Base-by-base conservation (phyloP, 2,329 filamentous ascomycete genomes). In the Cercospora citrullina region DNA sequence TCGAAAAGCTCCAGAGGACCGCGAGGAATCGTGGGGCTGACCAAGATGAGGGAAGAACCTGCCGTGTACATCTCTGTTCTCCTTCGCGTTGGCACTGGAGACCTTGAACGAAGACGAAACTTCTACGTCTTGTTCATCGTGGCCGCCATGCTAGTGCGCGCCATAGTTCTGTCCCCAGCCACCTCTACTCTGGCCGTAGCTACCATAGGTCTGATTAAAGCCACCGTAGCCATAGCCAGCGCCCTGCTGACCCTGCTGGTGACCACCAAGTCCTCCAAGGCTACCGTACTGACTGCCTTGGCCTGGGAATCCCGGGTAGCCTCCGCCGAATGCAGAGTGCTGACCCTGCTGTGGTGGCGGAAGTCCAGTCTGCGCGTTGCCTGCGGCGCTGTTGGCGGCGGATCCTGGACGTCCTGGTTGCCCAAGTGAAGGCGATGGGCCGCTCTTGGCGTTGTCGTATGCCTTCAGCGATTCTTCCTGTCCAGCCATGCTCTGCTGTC, bases 371-470 rank as follows among this genome's bases (percentile, higher is more conserved):
- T 87, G 86, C 75, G 77, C 78, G 65, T 82, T 81, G 55, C 84
- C 83, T 45, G 82, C 84, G 26, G 81, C 82, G 74, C 82, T 88
- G 79, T 88, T 89, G 31, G 86, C 85, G 7, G 87, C 87, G 42
- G 87, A 89, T 51, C 86, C 87, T 45, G 88, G 87, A 69, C 88
- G 86, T 71, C 87, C 87, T 55, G 86, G 86, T 75, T 89, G 87
- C 58, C 86, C 86, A 45, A 89, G 81, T 10, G 82, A 80, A 66
- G 87, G 87, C 71, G 87, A 89, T 30, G 88, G 87, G 10, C 87
- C 83, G 59, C 81, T 79, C 70, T 78, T 77, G 80, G 88, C 80
- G 21, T 87, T 83, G 69, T 85, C 84, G 70, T 86, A 89, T 7
- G 83, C 82, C 80, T 88, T 89, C 71, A 87, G 76, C 0, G 82